Percentiles rank a stretch among this genome's conserved stretches.
Conservation (phyloP, 345 rosid species). For the Cardamine resedifolia region DNA sequence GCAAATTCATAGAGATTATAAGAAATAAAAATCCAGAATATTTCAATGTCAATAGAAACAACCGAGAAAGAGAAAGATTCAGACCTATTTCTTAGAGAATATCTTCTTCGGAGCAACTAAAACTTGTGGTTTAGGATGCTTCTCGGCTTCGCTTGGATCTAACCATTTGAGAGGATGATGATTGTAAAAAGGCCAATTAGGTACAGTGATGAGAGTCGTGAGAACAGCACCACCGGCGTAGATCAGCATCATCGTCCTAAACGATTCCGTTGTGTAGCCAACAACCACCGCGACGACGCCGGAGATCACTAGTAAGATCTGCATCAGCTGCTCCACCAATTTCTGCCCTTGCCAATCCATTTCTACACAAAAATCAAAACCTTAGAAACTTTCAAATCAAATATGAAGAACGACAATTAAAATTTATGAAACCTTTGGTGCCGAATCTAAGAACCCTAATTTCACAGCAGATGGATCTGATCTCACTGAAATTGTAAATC, state of each 20-base stretch:
- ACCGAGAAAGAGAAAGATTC: background rate
- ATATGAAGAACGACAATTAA: too few species aligned
- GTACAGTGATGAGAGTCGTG: conserved; percentile 67
- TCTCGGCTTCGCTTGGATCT: conserved; percentile 74
- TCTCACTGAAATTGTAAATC: conserved; percentile 1
- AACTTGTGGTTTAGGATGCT: conserved; percentile 71
- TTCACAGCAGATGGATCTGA: background rate
- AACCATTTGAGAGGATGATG: conserved; percentile 77
- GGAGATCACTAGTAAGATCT: conserved; percentile 57
- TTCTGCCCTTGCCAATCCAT: conserved; percentile 99
- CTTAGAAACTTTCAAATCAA: too few species aligned
- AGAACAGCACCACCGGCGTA: conserved; percentile 72
- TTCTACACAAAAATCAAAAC: conserved; percentile 2
- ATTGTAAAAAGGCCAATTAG: conserved; percentile 86
- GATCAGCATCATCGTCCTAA: conserved; percentile 60
- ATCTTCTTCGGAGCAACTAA: conserved; percentile 53
- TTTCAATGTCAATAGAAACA: background rate
- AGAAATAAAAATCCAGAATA: background rate
- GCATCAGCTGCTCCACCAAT: conserved; percentile 86
- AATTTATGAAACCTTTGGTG: background rate
- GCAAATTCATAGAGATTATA: background rate
- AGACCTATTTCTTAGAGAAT: conserved; percentile 53
- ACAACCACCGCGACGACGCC: conserved; percentile 53
- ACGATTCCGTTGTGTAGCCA: conserved; percentile 60
- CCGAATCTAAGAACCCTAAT: conserved; percentile 7